These are phyloP conservation scores for Xylariaceae sp. DNA, from an alignment of 2,329 filamentous ascomycete genomes.

Conservation along the genomic window DNA sequence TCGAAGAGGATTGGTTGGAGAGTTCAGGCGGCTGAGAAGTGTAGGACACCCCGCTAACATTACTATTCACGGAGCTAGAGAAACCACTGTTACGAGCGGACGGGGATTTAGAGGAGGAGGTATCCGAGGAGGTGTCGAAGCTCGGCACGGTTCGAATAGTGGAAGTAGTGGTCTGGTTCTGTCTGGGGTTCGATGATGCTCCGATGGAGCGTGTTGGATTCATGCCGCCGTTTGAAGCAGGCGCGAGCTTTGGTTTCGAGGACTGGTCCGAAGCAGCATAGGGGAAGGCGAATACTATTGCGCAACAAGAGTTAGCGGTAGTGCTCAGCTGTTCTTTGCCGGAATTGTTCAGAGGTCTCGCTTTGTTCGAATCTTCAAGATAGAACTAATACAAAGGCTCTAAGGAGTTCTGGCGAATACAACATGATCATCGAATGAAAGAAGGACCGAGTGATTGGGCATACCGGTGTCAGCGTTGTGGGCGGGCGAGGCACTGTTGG, in stretches of 20 bases:
- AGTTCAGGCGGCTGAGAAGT: conserved; percentile 43
- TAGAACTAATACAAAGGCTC: conserved; percentile 10
- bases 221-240: conserved; percentile 31
- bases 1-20: conserved; percentile 42
- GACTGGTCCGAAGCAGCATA: conserved; percentile 32
- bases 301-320: conserved; percentile 28
- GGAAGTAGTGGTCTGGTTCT: conserved; percentile 45
- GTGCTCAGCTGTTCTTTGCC: conserved; percentile 11
- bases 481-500: conserved; percentile 1
- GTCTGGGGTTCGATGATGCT: conserved; percentile 32
- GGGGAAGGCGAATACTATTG: conserved; percentile 29
- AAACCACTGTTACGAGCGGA: conserved; percentile 56
- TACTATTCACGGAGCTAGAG: conserved; percentile 63
- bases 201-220: conserved; percentile 32
- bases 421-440: conserved; percentile 13
- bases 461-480: conserved; percentile 37
- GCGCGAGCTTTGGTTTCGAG: conserved; percentile 29
- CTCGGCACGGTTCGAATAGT: conserved; percentile 63
- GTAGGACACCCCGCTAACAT: conserved; percentile 54
- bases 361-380: conserved; percentile 26
- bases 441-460: conserved; percentile 22
- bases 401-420: neutral
- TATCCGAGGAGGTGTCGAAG: conserved; percentile 54
- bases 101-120: conserved; percentile 45
- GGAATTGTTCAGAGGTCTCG: conserved; percentile 16